These are phyloP conservation scores for Plasmodium billcollinsi DNA, from an alignment of 169 alveolate species.

Conservation along the genomic window DNA sequence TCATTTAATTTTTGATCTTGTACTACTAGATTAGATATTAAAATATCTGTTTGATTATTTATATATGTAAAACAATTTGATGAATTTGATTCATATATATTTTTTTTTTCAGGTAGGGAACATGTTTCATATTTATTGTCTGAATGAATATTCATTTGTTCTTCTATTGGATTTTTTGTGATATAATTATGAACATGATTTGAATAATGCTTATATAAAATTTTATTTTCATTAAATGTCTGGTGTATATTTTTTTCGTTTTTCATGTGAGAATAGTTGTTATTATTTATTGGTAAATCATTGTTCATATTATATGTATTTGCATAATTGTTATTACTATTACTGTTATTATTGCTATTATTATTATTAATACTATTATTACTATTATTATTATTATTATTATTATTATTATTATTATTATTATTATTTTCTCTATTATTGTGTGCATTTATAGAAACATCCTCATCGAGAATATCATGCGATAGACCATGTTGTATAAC, in stretches of 20 bases:
- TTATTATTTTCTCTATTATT: too few species aligned
- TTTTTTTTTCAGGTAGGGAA: neutral
- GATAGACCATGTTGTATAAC: too few species aligned
- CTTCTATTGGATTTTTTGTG: neutral
- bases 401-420: too few species aligned
- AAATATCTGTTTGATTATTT: slow-evolving; percentile 13
- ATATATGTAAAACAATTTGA: neutral
- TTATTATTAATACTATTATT: neutral
- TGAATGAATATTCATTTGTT: neutral
- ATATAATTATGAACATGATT: neutral
- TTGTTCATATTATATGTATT: neutral
- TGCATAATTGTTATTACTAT: neutral
- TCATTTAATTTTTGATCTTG: slow-evolving; percentile 1
- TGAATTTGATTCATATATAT: neutral
- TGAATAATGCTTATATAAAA: neutral
- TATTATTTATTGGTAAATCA: too few species aligned
- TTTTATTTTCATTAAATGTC: neutral
- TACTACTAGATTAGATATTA: neutral
- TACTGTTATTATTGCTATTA: neutral
- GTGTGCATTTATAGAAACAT: too few species aligned
- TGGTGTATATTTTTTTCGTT: too few species aligned
- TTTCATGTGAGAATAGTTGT: too few species aligned
- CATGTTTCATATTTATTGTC: neutral
- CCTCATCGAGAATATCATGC: too few species aligned
- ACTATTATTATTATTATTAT: neutral